These are phyloP conservation scores for Pseudogymnoascus sp. DNA, from an alignment of 2,329 filamentous ascomycete genomes.

Conservation along the genomic window DNA sequence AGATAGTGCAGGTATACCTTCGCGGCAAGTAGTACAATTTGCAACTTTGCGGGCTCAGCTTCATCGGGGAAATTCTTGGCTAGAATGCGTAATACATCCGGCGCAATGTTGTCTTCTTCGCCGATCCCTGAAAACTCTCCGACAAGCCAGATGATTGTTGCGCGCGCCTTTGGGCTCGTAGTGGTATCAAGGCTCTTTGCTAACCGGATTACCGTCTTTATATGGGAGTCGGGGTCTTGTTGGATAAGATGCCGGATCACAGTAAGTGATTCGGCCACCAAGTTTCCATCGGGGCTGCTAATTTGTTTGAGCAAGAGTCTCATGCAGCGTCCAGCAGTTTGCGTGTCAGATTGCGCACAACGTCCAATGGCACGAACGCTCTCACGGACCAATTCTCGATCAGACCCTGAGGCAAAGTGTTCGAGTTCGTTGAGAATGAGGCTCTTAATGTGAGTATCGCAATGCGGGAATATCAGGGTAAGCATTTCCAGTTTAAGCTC, in stretches of 20 bases:
- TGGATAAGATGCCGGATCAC: slow-evolving; percentile 95
- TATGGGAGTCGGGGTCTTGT: slow-evolving; percentile 72
- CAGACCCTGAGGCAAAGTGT: slow-evolving; percentile 73
- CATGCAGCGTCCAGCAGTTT: slow-evolving; percentile 70
- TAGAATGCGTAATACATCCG: slow-evolving; percentile 83
- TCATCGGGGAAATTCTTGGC: slow-evolving; percentile 79
- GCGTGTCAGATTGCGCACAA: slow-evolving; percentile 71
- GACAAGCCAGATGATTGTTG: slow-evolving; percentile 95
- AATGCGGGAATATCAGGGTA: slow-evolving; percentile 83
- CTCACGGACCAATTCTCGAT: slow-evolving; percentile 74
- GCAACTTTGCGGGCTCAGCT: slow-evolving; percentile 76
- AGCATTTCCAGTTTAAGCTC: slow-evolving; percentile 85
- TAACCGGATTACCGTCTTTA: slow-evolving; percentile 76
- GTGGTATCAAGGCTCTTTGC: slow-evolving; percentile 88
- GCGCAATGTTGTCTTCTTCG: slow-evolving; percentile 79
- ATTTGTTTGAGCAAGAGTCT: slow-evolving; percentile 79
- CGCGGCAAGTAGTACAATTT: slow-evolving; percentile 87
- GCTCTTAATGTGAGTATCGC: slow-evolving; percentile 66
- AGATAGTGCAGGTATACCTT: slow-evolving; percentile 92
- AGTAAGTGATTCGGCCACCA: slow-evolving; percentile 88
- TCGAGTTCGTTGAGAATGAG: slow-evolving; percentile 88
- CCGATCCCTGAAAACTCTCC: slow-evolving; percentile 83
- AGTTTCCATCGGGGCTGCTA: slow-evolving; percentile 73
- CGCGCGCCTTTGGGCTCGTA: slow-evolving; percentile 77
- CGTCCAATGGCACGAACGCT: slow-evolving; percentile 88